These are phyloP conservation scores for Psilocybe sp. DNA, from an alignment of 768 basidiomycete genomes.

Conservation along the genomic window DNA sequence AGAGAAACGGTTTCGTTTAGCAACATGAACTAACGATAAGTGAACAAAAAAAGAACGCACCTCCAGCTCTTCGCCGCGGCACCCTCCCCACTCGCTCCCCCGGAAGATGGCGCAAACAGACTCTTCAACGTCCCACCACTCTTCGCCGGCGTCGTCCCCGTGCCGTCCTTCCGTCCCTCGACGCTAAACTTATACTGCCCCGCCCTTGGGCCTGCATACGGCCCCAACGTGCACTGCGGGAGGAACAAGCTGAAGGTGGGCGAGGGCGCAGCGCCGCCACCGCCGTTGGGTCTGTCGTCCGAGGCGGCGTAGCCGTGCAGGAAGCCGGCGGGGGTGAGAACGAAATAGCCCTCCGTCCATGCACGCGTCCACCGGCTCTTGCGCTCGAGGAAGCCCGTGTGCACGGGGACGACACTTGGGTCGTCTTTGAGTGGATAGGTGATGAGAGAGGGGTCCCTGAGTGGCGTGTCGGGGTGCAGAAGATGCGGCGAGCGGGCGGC, in stretches of 20 bases:
- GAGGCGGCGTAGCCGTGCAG: slow-evolving; percentile 86
- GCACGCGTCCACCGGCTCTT: slow-evolving; percentile 92
- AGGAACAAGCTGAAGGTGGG: slow-evolving; percentile 90
- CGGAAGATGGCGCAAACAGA: slow-evolving; percentile 17
- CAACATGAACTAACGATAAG: no score
- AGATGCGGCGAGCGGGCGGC: slow-evolving; percentile 92
- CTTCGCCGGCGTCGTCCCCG: slow-evolving; percentile 53
- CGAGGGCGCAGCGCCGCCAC: slow-evolving; percentile 53
- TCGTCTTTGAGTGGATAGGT: slow-evolving; percentile 91
- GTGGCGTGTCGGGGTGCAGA: slow-evolving; percentile 93
- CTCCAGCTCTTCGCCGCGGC: slow-evolving; percentile 35
- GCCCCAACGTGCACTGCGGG: slow-evolving; percentile 93
- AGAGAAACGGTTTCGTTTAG: no score
- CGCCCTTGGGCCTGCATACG: slow-evolving; percentile 66
- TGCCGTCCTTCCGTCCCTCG: slow-evolving; percentile 84
- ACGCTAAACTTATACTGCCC: slow-evolving; percentile 96
- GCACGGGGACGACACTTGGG: slow-evolving; percentile 78
- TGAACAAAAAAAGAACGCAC: no score
- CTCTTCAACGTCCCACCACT: slow-evolving; percentile 43
- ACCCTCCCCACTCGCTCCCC: slow-evolving; percentile 31
- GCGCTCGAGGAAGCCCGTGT: slow-evolving; percentile 87
- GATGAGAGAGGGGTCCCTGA: slow-evolving; percentile 75
- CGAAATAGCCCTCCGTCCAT: slow-evolving; percentile 85
- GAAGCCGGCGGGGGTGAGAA: slow-evolving; percentile 95
- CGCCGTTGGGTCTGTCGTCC: slow-evolving; percentile 49